These are phyloP conservation scores for Neoboletus brunneissimus DNA, from an alignment of 768 basidiomycete genomes.

Conservation along the genomic window DNA sequence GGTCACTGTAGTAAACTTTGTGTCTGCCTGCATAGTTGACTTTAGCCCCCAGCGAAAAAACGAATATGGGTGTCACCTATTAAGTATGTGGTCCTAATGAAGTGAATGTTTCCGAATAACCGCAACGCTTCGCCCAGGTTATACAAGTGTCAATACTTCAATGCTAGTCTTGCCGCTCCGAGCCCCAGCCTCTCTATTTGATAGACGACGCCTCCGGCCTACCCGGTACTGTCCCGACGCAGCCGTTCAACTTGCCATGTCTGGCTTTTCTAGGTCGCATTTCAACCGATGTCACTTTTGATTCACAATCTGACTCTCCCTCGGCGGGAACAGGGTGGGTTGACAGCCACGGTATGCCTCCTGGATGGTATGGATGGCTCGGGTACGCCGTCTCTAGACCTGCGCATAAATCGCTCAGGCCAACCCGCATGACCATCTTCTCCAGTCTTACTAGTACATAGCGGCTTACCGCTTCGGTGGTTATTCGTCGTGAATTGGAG, in stretches of 20 bases:
- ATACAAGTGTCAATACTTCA: no score
- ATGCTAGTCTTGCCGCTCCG: no score
- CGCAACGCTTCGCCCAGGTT: no score
- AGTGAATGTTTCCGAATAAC: no score
- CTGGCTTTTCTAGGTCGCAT: neutral
- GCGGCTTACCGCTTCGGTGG: neutral
- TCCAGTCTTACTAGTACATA: no score
- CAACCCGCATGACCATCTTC: no score
- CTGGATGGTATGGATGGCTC: neutral
- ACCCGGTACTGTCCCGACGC: neutral
- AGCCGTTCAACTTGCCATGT: neutral
- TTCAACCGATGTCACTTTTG: neutral
- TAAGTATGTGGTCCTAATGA: no score
- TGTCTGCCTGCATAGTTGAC: no score
- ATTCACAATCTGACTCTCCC: neutral
- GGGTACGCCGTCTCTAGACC: neutral
- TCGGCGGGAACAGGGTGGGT: neutral
- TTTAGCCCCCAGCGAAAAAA: no score
- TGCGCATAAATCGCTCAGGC: neutral
- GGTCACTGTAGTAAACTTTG: no score
- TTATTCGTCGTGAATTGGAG: neutral
- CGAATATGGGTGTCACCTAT: no score
- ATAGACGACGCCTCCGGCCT: neutral
- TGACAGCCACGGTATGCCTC: neutral
- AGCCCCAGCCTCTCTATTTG: neutral